Base-by-base conservation (phyloP, 805 yeast species). In the Teunomyces pallodes region DNA sequence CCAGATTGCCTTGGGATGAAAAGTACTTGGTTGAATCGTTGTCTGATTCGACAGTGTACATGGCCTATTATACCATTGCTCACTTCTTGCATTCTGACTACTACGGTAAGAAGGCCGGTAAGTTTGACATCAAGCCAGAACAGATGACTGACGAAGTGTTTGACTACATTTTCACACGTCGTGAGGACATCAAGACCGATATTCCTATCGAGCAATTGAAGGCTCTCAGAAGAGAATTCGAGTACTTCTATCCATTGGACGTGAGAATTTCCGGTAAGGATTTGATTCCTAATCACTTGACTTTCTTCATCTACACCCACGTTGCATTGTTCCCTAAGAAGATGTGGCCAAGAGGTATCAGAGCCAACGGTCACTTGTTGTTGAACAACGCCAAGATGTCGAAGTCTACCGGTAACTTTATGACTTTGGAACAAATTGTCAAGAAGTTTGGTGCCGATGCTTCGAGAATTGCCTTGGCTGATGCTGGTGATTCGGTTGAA, bases 371-470 rank as follows among this genome's bases (percentile, higher is more conserved):
- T 57, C 99, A 94, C 67, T 81, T 94, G 73, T 70, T 94, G 78
- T 81, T 94, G 68, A 94, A 94, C 76, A 92, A 94, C 66, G 94
- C 92, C 60, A 94, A 94, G 80, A 94, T 94, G 99, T 85, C 97
- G 47, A 94, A 94, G 70, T 87, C 96, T 29, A 92, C 98, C 29
- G 99, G 99, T 72, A 94, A 94, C 76, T 94, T 94, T 67, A 77
- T 89, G 84, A 94, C 98, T 45, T 76, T 94, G 67, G 80, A 84
- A 59, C 90, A 94, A 68, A 80, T 87, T 65, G 84, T 85, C 51
- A 78, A 82, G 59, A 94, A 94, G 72, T 94, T 84, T 58, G 99
- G 99, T 69, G 96, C 98, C 45, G 99, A 94, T 69, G 97, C 98
- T 36, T 77, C 96, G 9, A 87, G 99, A 78, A 88, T 94, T 67